phyloP scores from a whole-genome alignment of 2,329 filamentous ascomycete genomes.

The Neofusicoccum ribis region DNA sequence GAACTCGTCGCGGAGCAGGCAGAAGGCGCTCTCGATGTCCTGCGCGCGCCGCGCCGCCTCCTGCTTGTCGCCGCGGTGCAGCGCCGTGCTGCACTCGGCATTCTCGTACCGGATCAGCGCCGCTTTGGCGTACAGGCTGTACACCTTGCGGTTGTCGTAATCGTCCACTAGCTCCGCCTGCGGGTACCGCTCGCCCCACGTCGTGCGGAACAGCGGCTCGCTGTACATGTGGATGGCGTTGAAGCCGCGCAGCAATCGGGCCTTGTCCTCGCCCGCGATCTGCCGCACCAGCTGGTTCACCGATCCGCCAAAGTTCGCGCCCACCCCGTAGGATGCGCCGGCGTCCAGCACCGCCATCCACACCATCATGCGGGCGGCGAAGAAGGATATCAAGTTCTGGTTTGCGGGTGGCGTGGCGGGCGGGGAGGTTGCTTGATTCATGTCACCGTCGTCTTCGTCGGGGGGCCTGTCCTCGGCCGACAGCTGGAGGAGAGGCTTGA shows the following conservation, averaged over 20 bases:
- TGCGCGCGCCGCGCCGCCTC: constrained; percentile 20
- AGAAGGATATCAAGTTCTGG: constrained; percentile 29
- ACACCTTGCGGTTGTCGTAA: constrained; percentile 38
- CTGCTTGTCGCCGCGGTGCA: constrained; percentile 21
- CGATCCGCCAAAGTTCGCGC: constrained; percentile 25
- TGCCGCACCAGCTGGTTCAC: constrained; percentile 20
- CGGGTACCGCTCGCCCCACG: constrained; percentile 38
- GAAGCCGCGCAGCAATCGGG: constrained; percentile 25
- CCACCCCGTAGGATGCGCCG: constrained; percentile 34
- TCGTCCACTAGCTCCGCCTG: constrained; percentile 39
- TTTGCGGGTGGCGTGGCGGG: neutral
- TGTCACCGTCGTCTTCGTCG: constrained; percentile 9
- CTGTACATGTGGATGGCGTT: constrained; percentile 36
- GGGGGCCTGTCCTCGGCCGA: neutral
- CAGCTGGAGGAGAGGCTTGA: constrained; percentile 19
- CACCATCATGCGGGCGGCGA: constrained; percentile 36
- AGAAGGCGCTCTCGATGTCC: constrained; percentile 23
- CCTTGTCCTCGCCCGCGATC: constrained; percentile 31
- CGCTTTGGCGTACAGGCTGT: constrained; percentile 32
- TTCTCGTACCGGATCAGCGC: constrained; percentile 36
- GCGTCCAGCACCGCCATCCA: constrained; percentile 37
- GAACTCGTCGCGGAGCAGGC: constrained; percentile 24
- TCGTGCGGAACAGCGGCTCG: constrained; percentile 34
- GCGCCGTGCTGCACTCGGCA: constrained; percentile 29
- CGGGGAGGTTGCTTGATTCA: constrained; percentile 1